Percentiles rank a stretch among this genome's conserved stretches.
Conservation (phyloP, 2,329 filamentous ascomycete species). For the Neofusicoccum sp. region DNA sequence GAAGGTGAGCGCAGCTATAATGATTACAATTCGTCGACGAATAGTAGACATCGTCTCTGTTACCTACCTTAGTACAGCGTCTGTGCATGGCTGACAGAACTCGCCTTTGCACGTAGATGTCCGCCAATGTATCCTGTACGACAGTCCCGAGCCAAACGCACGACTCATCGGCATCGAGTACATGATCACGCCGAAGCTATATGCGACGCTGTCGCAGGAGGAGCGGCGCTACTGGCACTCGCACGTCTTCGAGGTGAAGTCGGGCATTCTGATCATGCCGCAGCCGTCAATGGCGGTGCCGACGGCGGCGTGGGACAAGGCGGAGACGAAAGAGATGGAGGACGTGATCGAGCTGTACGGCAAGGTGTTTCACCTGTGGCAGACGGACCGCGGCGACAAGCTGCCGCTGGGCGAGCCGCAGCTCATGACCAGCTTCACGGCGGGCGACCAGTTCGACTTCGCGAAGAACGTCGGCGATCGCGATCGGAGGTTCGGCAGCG, state of each 20-base stretch:
- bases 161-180: conserved; percentile 75
- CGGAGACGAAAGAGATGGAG: conserved; percentile 79
- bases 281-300: conserved; percentile 54
- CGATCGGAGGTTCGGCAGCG: conserved; percentile 54
- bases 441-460: conserved; percentile 49
- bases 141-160: conserved; percentile 64
- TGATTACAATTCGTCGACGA: no score
- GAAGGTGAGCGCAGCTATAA: conserved; percentile 49
- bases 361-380: conserved; percentile 85
- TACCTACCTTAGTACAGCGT: not conserved
- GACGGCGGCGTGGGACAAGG: conserved; percentile 65
- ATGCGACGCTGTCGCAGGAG: conserved; percentile 60
- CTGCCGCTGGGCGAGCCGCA: conserved; percentile 61
- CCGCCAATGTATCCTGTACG: conserved; percentile 83
- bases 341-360: conserved; percentile 73
- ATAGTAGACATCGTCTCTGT: not conserved
- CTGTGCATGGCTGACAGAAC: no score
- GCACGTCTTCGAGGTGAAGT: conserved; percentile 72
- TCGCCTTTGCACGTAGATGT: no score
- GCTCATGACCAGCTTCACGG: conserved; percentile 63
- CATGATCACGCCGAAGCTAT: conserved; percentile 73
- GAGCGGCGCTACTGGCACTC: conserved; percentile 80
- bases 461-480: conserved; percentile 49
- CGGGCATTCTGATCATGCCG: conserved; percentile 78
- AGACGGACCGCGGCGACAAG: conserved; percentile 70